These are phyloP conservation scores for Gonium pectorale DNA, from an alignment of 139 green algal genomes.

Conservation along the genomic window DNA sequence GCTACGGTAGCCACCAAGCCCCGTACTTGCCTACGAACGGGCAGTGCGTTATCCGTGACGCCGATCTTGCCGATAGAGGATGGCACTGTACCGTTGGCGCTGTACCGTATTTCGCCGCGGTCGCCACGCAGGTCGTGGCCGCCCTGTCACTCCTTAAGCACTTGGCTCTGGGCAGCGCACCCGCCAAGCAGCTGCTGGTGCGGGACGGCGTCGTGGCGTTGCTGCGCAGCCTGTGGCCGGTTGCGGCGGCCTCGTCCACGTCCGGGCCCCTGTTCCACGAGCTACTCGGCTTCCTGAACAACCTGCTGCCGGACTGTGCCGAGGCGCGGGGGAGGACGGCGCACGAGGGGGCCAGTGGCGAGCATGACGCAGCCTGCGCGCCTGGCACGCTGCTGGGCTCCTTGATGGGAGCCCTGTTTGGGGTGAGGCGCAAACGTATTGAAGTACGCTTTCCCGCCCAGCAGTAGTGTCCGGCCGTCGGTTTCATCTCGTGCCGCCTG, in stretches of 20 bases:
- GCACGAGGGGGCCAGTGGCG: constrained; percentile 4
- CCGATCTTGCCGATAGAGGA: too few species aligned
- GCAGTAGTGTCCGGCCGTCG: too few species aligned
- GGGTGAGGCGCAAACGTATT: too few species aligned
- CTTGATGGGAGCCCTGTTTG: not conserved
- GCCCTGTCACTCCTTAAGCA: constrained; percentile 63
- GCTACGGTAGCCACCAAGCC: too few species aligned
- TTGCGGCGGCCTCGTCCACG: constrained; percentile 16
- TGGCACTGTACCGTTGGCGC: too few species aligned
- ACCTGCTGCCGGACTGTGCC: constrained; percentile 55
- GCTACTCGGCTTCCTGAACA: constrained; percentile 59
- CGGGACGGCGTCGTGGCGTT: constrained; percentile 41
- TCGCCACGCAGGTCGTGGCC: not conserved
- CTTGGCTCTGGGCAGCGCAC: constrained; percentile 35
- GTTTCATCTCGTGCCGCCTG: too few species aligned
- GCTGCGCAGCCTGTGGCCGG: constrained; percentile 49
- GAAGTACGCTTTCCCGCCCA: too few species aligned
- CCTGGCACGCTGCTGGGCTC: constrained; percentile 1
- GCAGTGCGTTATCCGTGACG: too few species aligned
- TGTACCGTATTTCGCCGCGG: too few species aligned
- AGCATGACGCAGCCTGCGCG: not conserved
- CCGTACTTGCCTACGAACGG: too few species aligned
- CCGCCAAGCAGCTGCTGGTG: constrained; percentile 39
- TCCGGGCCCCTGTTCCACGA: constrained; percentile 61
- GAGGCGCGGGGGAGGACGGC: constrained; percentile 47